Conservation (phyloP, 1,284 basidiomycete species). For the Schizophyllum commune region DNA sequence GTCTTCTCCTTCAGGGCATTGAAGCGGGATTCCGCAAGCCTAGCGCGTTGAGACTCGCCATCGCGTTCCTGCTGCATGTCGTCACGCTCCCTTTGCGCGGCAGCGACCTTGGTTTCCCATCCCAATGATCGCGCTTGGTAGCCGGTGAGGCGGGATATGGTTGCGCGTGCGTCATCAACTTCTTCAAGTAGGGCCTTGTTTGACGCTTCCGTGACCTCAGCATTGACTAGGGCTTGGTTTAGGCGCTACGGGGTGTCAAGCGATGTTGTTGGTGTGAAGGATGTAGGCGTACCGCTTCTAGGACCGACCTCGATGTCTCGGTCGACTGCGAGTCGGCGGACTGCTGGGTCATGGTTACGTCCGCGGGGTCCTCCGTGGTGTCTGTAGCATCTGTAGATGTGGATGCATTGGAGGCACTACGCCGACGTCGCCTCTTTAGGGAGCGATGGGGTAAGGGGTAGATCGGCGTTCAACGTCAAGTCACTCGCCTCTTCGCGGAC, state of each 20-base stretch:
- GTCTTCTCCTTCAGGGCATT: conserved; percentile 54
- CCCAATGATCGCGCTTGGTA: conserved; percentile 65
- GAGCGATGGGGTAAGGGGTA: neutral
- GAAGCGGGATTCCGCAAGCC: conserved; percentile 62
- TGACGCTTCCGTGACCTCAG: conserved; percentile 74
- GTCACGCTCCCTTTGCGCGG: conserved; percentile 65
- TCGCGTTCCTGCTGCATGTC: conserved; percentile 83
- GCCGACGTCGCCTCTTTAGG: neutral
- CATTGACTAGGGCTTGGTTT: conserved; percentile 75
- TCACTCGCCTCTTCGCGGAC: conserved; percentile 54
- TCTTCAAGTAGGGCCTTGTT: conserved; percentile 71
- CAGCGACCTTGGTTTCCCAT: conserved; percentile 59
- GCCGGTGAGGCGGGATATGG: conserved; percentile 61
- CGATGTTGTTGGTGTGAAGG: neutral
- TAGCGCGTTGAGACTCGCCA: conserved; percentile 62
- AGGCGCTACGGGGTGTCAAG: conserved; percentile 44
- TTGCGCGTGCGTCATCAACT: conserved; percentile 68
- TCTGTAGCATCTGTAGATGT: neutral
- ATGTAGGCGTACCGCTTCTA: conserved; percentile 53
- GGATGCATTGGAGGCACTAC: neutral
- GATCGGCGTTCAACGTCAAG: neutral
- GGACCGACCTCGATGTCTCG: conserved; percentile 43
- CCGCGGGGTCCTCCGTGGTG: conserved; percentile 10
- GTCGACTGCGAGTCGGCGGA: conserved; percentile 27
- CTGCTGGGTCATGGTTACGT: conserved; percentile 7